phyloP scores from a whole-genome alignment of 2,329 filamentous ascomycete genomes.

The Beauveria caledonica region DNA sequence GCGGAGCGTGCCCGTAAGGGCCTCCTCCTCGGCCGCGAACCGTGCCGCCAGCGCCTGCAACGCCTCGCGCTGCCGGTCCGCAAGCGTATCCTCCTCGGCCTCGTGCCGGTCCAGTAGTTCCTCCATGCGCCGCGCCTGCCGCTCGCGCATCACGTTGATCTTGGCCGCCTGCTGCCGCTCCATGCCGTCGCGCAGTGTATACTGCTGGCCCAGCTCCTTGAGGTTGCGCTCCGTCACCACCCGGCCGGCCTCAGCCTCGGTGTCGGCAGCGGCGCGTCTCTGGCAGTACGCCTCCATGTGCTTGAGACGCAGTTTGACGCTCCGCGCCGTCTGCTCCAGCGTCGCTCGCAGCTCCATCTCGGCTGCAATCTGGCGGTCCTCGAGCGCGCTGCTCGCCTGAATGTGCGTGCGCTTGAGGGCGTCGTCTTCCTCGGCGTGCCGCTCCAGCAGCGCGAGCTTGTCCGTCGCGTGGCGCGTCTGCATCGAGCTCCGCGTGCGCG shows the following conservation, averaged over 20 bases:
- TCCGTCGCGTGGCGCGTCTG: slow-evolving; percentile 40
- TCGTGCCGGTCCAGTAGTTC: slow-evolving; percentile 48
- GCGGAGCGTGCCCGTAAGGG: slow-evolving; percentile 35
- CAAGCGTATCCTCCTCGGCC: slow-evolving; percentile 39
- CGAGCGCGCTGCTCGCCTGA: slow-evolving; percentile 45
- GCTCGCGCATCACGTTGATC: slow-evolving; percentile 58
- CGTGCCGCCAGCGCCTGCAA: slow-evolving; percentile 38
- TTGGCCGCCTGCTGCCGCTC: slow-evolving; percentile 49
- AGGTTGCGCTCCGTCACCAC: slow-evolving; percentile 52
- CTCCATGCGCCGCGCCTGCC: slow-evolving; percentile 53
- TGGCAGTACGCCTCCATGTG: slow-evolving; percentile 62
- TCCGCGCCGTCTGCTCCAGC: slow-evolving; percentile 49
- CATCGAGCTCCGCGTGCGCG: slow-evolving; percentile 41
- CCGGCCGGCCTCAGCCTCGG: slow-evolving; percentile 30
- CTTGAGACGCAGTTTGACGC: slow-evolving; percentile 48
- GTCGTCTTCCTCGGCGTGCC: slow-evolving; percentile 38
- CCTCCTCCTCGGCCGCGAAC: slow-evolving; percentile 43
- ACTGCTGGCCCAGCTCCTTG: slow-evolving; percentile 51
- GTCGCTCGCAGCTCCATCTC: slow-evolving; percentile 51
- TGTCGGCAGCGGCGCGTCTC: slow-evolving; percentile 33
- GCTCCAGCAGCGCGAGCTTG: slow-evolving; percentile 38
- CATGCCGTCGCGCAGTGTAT: slow-evolving; percentile 51
- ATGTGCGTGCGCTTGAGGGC: slow-evolving; percentile 48
- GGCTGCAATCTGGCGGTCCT: slow-evolving; percentile 53
- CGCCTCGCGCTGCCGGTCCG: slow-evolving; percentile 38